Conservation (phyloP, 2,329 filamentous ascomycete genomes). For the Fusarium decemcellulare region DNA sequence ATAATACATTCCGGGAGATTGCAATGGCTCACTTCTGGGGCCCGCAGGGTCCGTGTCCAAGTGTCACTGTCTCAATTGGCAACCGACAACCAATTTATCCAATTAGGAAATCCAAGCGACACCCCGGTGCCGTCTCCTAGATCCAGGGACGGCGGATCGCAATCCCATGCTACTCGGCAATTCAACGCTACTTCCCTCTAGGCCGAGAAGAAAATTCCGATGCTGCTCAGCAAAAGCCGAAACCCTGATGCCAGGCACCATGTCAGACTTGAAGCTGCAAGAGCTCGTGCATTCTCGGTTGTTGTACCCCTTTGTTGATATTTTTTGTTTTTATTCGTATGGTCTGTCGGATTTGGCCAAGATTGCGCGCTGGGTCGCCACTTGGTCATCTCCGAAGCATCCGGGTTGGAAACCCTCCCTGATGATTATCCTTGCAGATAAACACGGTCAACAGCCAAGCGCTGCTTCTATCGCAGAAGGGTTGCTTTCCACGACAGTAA, state of each 20-base stretch:
- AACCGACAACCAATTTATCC: neutral
- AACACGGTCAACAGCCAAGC: neutral
- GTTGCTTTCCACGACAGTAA: neutral
- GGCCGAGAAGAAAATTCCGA: neutral
- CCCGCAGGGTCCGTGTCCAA: constrained; percentile 5
- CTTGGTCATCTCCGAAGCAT: constrained; percentile 4
- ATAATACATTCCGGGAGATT: constrained; percentile 7
- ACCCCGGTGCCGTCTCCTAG: neutral
- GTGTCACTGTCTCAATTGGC: constrained; percentile 5
- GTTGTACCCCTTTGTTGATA: constrained; percentile 14
- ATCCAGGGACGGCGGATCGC: constrained; percentile 2
- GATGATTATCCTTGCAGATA: constrained; percentile 2
- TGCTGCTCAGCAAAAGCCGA: constrained; percentile 4
- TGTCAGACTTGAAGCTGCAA: neutral
- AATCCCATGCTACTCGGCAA: constrained; percentile 3
- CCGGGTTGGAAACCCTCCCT: constrained; percentile 1
- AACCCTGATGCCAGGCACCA: neutral
- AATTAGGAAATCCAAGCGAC: neutral
- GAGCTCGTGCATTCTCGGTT: constrained; percentile 5
- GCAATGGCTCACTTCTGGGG: constrained; percentile 1
- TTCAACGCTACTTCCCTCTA: neutral
- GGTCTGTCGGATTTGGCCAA: constrained; percentile 15
- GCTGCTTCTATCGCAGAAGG: neutral
- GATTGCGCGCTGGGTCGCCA: constrained; percentile 20
- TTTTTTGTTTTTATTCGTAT: constrained; percentile 13